A percentile compares a stretch with the other conserved stretches of the same genome.
phyloP scores from a whole-genome alignment of 169 alveolate species.

The Plasmodium billcollinsi region DNA sequence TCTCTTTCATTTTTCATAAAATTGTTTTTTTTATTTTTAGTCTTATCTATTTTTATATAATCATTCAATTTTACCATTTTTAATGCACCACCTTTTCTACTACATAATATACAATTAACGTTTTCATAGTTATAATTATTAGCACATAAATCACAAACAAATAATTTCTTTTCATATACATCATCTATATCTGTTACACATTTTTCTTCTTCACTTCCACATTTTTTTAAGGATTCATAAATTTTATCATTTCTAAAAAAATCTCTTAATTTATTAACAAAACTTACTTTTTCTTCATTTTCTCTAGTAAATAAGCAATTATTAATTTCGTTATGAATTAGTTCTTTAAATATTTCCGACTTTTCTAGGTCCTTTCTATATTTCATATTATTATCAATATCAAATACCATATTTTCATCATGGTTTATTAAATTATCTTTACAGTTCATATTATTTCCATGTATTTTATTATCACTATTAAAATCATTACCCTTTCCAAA shows the following conservation, averaged over 20 bases:
- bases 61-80: slow-evolving; percentile 55
- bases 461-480: background rate
- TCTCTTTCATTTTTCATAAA: slow-evolving; percentile 53
- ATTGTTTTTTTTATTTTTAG: slow-evolving; percentile 41
- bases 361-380: background rate
- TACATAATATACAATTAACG: slow-evolving; percentile 65
- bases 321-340: slow-evolving; percentile 28
- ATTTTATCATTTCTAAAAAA: slow-evolving; percentile 6
- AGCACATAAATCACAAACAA: slow-evolving; percentile 74
- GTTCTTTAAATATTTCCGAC: slow-evolving; percentile 4
- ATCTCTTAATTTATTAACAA: slow-evolving; percentile 23
- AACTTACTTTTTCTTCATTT: slow-evolving; percentile 10
- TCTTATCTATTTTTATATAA: slow-evolving; percentile 21
- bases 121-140: slow-evolving; percentile 59
- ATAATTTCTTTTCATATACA: slow-evolving; percentile 42
- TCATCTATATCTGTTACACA: slow-evolving; percentile 58
- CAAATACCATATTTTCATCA: background rate
- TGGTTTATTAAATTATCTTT: background rate
- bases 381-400: background rate
- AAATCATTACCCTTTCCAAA: background rate
- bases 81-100: slow-evolving; percentile 72
- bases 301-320: slow-evolving; percentile 13
- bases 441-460: background rate
- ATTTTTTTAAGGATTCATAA: background rate
- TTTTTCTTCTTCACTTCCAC: slow-evolving; percentile 33